Evolutionary conservation across 371 early-diverging fungal genomes (phyloP).

Genomic region (Choanephora cucurbitarum): DNA sequence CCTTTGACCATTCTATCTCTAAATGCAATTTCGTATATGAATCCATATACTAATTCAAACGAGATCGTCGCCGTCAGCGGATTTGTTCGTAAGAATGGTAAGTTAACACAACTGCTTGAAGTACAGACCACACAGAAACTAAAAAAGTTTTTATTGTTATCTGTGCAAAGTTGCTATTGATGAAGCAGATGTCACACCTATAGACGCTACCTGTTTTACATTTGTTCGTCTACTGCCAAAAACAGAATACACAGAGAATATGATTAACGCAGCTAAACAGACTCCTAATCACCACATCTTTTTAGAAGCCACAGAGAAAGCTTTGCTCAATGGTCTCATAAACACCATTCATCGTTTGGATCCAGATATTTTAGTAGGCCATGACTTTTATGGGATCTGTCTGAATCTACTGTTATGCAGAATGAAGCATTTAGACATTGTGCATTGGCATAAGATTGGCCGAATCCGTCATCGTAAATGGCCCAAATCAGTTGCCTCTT

Average conservation of each 20-base stretch:
- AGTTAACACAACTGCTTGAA: background rate
- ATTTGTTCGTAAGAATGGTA: slow-evolving; percentile 15
- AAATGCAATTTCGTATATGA: slow-evolving; percentile 76
- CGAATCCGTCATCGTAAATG: slow-evolving; percentile 33
- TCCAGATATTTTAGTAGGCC: slow-evolving; percentile 96
- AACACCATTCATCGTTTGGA: slow-evolving; percentile 75
- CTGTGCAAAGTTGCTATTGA: background rate
- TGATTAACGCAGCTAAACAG: slow-evolving; percentile 40
- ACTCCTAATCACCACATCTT: slow-evolving; percentile 25
- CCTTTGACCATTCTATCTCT: slow-evolving; percentile 84
- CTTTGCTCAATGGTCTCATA: slow-evolving; percentile 62
- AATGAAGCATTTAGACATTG: slow-evolving; percentile 79
- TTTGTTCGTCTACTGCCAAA: slow-evolving; percentile 61
- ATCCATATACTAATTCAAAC: slow-evolving; percentile 71
- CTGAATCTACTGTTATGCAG: slow-evolving; percentile 91
- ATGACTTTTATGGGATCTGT: slow-evolving; percentile 93
- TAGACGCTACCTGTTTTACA: slow-evolving; percentile 44
- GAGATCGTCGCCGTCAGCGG: slow-evolving; percentile 76
- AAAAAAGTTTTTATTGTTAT: slow-evolving; percentile 23
- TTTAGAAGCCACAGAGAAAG: slow-evolving; percentile 59
- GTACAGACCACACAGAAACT: slow-evolving; percentile 57
- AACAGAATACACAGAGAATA: slow-evolving; percentile 58
- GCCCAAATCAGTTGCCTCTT: slow-evolving; percentile 72
- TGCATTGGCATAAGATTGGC: slow-evolving; percentile 36
- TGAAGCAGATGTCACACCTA: background rate